Conservation (phyloP, 495 filamentous ascomycete genomes). For the Neurospora sp. region DNA sequence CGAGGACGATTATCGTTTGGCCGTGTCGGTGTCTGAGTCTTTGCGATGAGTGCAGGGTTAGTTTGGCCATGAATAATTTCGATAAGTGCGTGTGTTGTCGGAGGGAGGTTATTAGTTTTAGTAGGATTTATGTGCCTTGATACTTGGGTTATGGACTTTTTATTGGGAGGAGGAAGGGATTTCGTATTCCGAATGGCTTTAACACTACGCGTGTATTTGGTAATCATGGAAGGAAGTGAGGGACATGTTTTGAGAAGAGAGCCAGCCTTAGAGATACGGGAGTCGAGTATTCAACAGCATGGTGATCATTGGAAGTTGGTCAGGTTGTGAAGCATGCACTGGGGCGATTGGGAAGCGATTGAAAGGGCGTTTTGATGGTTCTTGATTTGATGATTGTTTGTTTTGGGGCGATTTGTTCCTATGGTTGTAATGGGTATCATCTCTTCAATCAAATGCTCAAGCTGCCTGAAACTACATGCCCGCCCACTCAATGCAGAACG, state of each 20-base stretch:
- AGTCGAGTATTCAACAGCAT: not conserved
- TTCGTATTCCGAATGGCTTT: not conserved
- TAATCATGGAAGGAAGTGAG: not conserved
- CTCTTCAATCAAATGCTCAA: not conserved
- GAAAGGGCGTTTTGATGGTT: not conserved
- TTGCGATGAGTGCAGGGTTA: conserved; percentile 90
- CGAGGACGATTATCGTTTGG: conserved; percentile 88
- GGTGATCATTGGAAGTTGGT: not conserved
- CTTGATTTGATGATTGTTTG: not conserved
- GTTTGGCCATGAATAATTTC: conserved; percentile 93
- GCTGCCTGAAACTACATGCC: conserved; percentile 14
- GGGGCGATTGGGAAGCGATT: not conserved
- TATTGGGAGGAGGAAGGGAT: not conserved
- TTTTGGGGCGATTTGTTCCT: not conserved
- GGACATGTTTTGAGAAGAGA: not conserved
- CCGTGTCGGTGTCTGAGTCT: conserved; percentile 89
- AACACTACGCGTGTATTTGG: not conserved
- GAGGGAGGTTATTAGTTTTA: conserved; percentile 75
- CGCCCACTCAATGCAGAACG: conserved; percentile 29
- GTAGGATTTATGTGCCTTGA: conserved; percentile 82
- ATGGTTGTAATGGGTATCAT: not conserved
- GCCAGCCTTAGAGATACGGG: not conserved
- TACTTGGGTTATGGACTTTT: conserved; percentile 17
- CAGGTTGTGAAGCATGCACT: not conserved
- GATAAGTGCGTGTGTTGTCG: conserved; percentile 91